phyloP scores from a whole-genome alignment of 306 rosid genomes.

The Rosa chinensis region DNA sequence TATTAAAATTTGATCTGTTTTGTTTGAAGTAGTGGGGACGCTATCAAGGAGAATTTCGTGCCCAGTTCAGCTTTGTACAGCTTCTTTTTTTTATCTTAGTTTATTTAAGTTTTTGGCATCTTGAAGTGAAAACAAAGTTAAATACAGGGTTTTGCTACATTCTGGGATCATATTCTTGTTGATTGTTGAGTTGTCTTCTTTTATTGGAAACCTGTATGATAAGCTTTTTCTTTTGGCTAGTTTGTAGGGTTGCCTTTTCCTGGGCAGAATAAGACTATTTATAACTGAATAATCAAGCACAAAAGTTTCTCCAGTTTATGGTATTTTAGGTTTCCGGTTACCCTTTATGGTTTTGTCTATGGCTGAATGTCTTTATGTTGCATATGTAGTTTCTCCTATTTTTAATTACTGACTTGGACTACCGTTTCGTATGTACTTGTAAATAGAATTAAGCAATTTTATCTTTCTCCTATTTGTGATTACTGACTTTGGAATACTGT shows the following conservation, averaged over 20 bases:
- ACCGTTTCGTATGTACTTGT: not conserved
- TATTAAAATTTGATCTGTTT: not conserved
- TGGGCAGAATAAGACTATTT: not conserved
- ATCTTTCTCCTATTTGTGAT: no score
- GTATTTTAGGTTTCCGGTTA: not conserved
- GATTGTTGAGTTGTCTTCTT: not conserved
- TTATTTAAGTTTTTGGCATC: no score
- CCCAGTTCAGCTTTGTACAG: not conserved
- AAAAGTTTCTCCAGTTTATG: not conserved
- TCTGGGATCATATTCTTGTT: no score
- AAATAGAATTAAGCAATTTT: not conserved
- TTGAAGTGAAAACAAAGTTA: not conserved
- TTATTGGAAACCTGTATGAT: not conserved
- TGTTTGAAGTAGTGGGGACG: not conserved
- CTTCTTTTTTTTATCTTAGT: not conserved
- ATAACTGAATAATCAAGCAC: not conserved
- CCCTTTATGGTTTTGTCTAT: not conserved
- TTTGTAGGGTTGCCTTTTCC: not conserved
- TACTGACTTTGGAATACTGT: slow-evolving; percentile 7
- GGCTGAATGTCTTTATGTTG: not conserved
- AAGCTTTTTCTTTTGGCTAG: not conserved
- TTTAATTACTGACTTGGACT: not conserved
- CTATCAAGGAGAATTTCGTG: not conserved
- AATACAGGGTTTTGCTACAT: not conserved
- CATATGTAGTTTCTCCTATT: no score